Evolutionary conservation across 2,329 filamentous ascomycete genomes (phyloP).

Genomic region (Neopestalotiopsis sp.): DNA sequence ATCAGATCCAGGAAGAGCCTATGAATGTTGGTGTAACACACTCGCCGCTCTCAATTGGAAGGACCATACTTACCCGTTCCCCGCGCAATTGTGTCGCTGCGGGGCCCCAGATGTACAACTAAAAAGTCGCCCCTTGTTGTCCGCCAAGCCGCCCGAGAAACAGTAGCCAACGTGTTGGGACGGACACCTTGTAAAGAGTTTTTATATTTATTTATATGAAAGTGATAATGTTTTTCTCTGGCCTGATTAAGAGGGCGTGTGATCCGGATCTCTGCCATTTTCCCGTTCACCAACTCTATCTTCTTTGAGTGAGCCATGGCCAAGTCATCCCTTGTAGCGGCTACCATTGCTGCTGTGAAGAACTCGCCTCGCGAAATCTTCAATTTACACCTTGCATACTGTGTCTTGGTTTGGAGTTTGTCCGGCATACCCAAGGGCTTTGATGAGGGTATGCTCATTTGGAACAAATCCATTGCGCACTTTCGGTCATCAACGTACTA

Average conservation of each 20-base stretch:
- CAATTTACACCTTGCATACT: slow-evolving; percentile 33
- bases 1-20: too few species aligned
- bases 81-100: background rate
- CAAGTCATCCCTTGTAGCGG: slow-evolving; percentile 27
- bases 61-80: background rate
- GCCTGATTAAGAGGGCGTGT: background rate
- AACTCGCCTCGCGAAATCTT: slow-evolving; percentile 34
- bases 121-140: background rate
- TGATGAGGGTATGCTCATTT: slow-evolving; percentile 30
- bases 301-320: background rate
- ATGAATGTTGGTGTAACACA: too few species aligned
- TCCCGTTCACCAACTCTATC: background rate
- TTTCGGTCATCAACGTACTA: background rate
- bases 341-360: slow-evolving; percentile 31
- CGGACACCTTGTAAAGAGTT: background rate
- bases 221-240: background rate
- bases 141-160: background rate
- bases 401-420: slow-evolving; percentile 34
- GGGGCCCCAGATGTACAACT: background rate
- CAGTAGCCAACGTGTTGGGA: background rate
- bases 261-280: background rate
- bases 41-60: too few species aligned
- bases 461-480: too few species aligned
- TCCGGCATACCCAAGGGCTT: slow-evolving; percentile 37
- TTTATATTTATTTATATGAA: background rate